These are phyloP conservation scores for Pythium aquatile DNA, from an alignment of 352 stramenopile species.

Conservation along the genomic window DNA sequence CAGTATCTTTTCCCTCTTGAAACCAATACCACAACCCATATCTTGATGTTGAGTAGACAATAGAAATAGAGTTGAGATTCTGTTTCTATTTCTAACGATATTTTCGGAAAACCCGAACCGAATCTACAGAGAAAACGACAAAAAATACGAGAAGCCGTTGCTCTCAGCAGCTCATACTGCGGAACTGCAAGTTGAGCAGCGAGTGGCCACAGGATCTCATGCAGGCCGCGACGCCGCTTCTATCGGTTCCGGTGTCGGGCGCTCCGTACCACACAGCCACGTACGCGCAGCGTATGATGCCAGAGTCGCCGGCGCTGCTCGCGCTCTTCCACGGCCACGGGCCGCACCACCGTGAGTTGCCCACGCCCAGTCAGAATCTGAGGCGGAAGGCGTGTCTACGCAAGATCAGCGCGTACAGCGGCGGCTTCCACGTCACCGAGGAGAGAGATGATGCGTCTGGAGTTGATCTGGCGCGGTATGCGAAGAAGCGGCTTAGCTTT, in stretches of 20 bases:
- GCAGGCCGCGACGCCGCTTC: constrained; percentile 10
- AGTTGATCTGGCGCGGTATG: constrained; percentile 34
- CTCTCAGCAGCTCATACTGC: constrained; percentile 1
- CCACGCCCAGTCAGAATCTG: constrained; percentile 2
- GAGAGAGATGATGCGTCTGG: constrained; percentile 8
- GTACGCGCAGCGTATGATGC: constrained; percentile 23
- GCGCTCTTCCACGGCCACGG: constrained; percentile 14
- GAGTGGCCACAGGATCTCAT: constrained; percentile 7
- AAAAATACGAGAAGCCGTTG: constrained; percentile 1
- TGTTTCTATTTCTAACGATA: constrained; percentile 10
- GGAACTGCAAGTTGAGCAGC: neutral
- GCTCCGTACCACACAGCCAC: neutral
- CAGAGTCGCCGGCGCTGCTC: constrained; percentile 17
- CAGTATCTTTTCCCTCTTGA: constrained; percentile 25
- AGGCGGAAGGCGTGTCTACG: constrained; percentile 35
- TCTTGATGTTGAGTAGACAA: constrained; percentile 1
- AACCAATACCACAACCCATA: constrained; percentile 10
- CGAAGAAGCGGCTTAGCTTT: constrained; percentile 61
- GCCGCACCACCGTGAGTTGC: neutral
- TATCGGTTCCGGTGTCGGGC: neutral
- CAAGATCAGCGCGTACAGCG: constrained; percentile 52
- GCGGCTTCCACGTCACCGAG: constrained; percentile 22
- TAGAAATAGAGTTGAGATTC: neutral
- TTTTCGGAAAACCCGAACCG: constrained; percentile 4
- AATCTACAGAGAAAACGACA: constrained; percentile 3